Evolutionary conservation across 345 rosid species (phyloP), one percentile per base, ranked within the genome.

Genomic region (Eucalyptus sideroxylon): DNA sequence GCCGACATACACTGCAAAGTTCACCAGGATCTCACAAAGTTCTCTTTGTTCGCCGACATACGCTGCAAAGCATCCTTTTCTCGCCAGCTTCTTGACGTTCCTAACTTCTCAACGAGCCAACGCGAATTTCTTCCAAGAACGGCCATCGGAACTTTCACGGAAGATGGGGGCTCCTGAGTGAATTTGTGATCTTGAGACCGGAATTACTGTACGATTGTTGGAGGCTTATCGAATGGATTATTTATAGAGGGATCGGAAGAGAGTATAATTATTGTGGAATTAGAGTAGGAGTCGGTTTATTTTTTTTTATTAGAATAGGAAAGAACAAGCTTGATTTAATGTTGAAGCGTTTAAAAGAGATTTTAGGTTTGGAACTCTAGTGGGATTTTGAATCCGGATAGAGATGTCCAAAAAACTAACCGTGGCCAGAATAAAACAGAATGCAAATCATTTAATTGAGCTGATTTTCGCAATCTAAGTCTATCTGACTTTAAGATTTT

Each of bases 101-200:
- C 37, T 14, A 65, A 65, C 77, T 65, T 65, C 77, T 65, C 21
- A 34, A 65, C 2, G 3, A 37, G 5, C 27, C 83, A 2, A 37
- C 8, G 5, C 83, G 0, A 0, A 0, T 37, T 21, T 21, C 45
- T 37, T 40, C 27, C 45, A 2, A 72, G 27, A 37, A 72, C 16
- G 8, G 16, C 47, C 83, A 72, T 72, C 83, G 0, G 5, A 72
- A 72, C 82, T 72, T 72, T 37, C 26, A 72, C 24, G 27, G 6
- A 21, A 1, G 42, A 17, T 34, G 81, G 81, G 6, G 81, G 37
- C 23, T 34, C 44, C 82, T 72, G 11, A 72, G 44, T 16, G 11
- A 67, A 67, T 31, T 31, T 67, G 80, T 10, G 45, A 37, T 34
- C 26, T 72, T 17, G 45, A 34, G 14, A 19, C 26, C 26, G 82